phyloP scores from a whole-genome alignment of 1,139 yeast species.

The Saccharomyces hybrid region DNA sequence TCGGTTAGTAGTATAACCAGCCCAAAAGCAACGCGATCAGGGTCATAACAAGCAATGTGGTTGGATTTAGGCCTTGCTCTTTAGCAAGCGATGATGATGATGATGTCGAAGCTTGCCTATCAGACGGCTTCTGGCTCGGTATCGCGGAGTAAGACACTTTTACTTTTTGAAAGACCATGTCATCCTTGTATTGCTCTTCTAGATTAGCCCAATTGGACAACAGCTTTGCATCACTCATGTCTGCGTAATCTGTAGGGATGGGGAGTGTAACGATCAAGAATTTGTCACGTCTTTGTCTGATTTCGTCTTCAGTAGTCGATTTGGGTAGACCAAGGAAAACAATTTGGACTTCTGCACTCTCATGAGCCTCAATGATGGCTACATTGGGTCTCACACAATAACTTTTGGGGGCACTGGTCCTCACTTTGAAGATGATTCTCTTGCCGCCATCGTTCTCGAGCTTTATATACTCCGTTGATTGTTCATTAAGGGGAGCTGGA shows the following conservation, averaged over 20 bases:
- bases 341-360: conserved; percentile 60
- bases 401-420: conserved; percentile 93
- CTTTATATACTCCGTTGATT: conserved; percentile 57
- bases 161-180: conserved; percentile 61
- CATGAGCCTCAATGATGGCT: conserved; percentile 68
- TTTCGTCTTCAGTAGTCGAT: conserved; percentile 53
- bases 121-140: conserved; percentile 3
- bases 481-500: conserved; percentile 56
- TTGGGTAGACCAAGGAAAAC: conserved; percentile 74
- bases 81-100: neutral
- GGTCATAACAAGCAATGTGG: conserved; percentile 42
- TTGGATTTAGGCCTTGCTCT: conserved; percentile 33
- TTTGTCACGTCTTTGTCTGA: conserved; percentile 72
- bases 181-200: conserved; percentile 51
- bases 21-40: conserved; percentile 48
- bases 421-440: conserved; percentile 81
- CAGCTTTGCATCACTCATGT: conserved; percentile 34
- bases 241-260: conserved; percentile 30
- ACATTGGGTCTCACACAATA: conserved; percentile 96
- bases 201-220: conserved; percentile 56
- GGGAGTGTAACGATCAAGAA: conserved; percentile 82
- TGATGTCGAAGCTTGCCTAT: neutral
- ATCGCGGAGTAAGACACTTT: conserved; percentile 52
- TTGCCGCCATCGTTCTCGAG: conserved; percentile 54
- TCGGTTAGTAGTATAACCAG: conserved; percentile 44